Evolutionary conservation across 1,284 basidiomycete genomes (phyloP).

Genomic region (Cerioporus squamosus): DNA sequence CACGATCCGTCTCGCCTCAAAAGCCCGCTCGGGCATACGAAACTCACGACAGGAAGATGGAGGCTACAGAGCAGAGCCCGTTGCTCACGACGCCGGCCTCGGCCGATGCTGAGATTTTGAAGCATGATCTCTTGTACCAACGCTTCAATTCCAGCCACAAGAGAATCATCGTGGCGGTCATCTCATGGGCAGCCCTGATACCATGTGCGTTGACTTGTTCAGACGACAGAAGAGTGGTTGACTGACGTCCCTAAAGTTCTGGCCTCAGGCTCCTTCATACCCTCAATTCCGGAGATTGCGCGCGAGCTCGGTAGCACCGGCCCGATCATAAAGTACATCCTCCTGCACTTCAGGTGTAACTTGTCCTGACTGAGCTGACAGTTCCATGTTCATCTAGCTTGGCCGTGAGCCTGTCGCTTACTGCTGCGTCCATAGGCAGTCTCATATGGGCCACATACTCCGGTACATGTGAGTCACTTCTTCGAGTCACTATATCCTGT

Average conservation of each 20-base stretch:
- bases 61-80: slow-evolving; percentile 23
- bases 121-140: slow-evolving; percentile 27
- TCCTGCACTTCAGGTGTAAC: neutral
- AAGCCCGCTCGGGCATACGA: neutral
- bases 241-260: slow-evolving; percentile 50
- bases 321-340: slow-evolving; percentile 55
- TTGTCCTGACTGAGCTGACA: too few species aligned
- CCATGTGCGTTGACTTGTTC: slow-evolving; percentile 43
- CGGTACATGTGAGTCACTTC: slow-evolving; percentile 47
- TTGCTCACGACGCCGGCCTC: slow-evolving; percentile 9
- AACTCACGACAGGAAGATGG: neutral
- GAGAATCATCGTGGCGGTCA: slow-evolving; percentile 50
- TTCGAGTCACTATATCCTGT: neutral
- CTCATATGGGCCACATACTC: slow-evolving; percentile 59
- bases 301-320: slow-evolving; percentile 60
- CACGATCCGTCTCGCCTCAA: neutral
- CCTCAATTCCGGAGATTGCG: slow-evolving; percentile 70
- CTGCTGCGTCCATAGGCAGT: slow-evolving; percentile 44
- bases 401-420: slow-evolving; percentile 50
- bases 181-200: slow-evolving; percentile 55
- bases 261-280: slow-evolving; percentile 69
- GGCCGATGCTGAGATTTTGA: slow-evolving; percentile 17
- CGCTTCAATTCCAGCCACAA: slow-evolving; percentile 41
- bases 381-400: slow-evolving; percentile 36
- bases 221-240: neutral